Evolutionary conservation across 768 basidiomycete genomes (phyloP).

Genomic region (Termitomyces sp.): DNA sequence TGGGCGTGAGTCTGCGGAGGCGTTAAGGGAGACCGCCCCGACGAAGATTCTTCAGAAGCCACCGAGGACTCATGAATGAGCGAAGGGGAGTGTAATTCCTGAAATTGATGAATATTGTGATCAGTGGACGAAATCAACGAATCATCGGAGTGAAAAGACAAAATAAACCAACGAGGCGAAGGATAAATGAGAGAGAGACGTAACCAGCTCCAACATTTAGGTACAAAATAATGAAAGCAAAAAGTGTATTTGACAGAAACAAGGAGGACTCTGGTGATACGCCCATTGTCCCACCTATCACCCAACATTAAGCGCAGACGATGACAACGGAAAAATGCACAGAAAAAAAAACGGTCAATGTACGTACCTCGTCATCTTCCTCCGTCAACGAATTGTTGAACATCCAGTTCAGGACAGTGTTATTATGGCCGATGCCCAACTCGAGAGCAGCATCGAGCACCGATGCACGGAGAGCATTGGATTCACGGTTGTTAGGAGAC

Average conservation of each 20-base stretch:
- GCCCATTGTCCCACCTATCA: neutral
- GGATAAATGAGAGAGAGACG: neutral
- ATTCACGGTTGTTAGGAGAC: slow-evolving; percentile 38
- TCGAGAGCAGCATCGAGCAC: slow-evolving; percentile 72
- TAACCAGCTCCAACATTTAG: neutral
- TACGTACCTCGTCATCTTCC: slow-evolving; percentile 50
- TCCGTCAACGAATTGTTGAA: slow-evolving; percentile 59
- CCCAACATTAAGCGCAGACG: neutral
- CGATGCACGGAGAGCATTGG: slow-evolving; percentile 62
- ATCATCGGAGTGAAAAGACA: neutral
- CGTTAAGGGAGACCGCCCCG: slow-evolving; percentile 18
- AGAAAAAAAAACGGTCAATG: neutral
- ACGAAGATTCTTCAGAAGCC: slow-evolving; percentile 30
- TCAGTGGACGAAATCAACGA: neutral
- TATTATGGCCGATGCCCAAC: slow-evolving; percentile 58
- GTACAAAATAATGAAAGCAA: neutral
- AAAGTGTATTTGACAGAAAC: neutral
- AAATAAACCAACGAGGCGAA: neutral
- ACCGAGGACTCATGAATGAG: slow-evolving; percentile 31
- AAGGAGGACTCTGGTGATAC: neutral
- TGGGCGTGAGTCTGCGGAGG: slow-evolving; percentile 12
- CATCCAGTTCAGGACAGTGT: slow-evolving; percentile 67
- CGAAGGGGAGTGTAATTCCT: slow-evolving; percentile 23
- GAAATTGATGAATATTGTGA: neutral
- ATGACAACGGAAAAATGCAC: neutral